phyloP scores from a whole-genome alignment of 2,329 filamentous ascomycete genomes.

The Exophiala sideris region DNA sequence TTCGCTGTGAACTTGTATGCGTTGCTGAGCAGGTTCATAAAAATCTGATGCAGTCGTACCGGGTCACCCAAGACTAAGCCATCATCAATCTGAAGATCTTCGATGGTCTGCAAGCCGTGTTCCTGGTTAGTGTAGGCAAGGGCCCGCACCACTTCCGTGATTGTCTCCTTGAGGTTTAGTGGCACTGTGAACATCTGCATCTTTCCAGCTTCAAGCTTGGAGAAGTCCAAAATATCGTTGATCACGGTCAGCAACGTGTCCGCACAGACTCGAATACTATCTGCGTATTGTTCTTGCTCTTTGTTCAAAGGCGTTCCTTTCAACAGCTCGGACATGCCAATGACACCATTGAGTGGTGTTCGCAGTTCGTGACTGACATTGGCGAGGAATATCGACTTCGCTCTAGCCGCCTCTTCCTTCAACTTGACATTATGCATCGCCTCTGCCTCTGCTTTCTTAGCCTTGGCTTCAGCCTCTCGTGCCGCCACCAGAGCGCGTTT shows the following conservation, averaged over 20 bases:
- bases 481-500: constrained; percentile 61
- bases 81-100: constrained; percentile 62
- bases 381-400: constrained; percentile 46
- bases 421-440: constrained; percentile 63
- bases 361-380: constrained; percentile 45
- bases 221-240: constrained; percentile 46
- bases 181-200: constrained; percentile 71
- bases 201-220: constrained; percentile 56
- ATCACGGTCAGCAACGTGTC: constrained; percentile 44
- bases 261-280: constrained; percentile 42
- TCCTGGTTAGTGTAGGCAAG: constrained; percentile 62
- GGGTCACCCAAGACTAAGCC: constrained; percentile 79
- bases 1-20: constrained; percentile 59
- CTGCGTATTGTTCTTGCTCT: constrained; percentile 40
- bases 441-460: constrained; percentile 62
- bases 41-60: constrained; percentile 66
- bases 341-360: constrained; percentile 42
- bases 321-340: constrained; percentile 42
- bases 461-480: constrained; percentile 61
- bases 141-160: constrained; percentile 62
- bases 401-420: constrained; percentile 63
- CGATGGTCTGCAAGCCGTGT: constrained; percentile 57
- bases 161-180: constrained; percentile 69
- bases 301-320: constrained; percentile 39
- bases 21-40: constrained; percentile 64